Conservation (phyloP, 805 yeast species). For the Wickerhamomyces canadensis region DNA sequence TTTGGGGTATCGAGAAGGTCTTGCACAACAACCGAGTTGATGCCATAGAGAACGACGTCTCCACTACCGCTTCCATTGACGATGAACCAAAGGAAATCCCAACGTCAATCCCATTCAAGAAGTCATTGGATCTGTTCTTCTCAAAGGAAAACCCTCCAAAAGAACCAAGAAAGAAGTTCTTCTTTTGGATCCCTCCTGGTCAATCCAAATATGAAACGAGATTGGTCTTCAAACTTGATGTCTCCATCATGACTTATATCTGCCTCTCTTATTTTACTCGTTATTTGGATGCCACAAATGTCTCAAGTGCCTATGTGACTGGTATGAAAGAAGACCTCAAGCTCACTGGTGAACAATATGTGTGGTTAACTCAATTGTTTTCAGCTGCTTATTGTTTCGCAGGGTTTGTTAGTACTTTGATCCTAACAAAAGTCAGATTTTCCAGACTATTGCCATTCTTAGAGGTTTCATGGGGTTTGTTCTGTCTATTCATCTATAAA, state of each 20-base stretch:
- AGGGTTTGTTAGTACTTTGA: constrained; percentile 4
- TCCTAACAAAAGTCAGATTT: constrained; percentile 4
- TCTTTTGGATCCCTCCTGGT: constrained; percentile 8
- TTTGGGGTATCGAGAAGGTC: no score
- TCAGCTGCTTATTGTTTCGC: constrained; percentile 7
- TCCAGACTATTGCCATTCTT: constrained; percentile 5
- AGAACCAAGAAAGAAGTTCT: not conserved
- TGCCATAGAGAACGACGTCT: no score
- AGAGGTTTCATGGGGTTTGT: constrained; percentile 30
- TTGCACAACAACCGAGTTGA: no score
- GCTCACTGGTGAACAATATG: constrained; percentile 39
- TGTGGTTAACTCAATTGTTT: constrained; percentile 21
- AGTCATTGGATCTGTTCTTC: not conserved
- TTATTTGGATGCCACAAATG: constrained; percentile 49
- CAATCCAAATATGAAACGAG: constrained; percentile 6
- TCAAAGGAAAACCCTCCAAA: not conserved
- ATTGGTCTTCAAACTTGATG: constrained; percentile 10
- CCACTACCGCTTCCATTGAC: no score
- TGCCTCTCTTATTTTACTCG: constrained; percentile 29
- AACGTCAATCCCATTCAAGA: not conserved
- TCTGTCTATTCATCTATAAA: constrained; percentile 37
- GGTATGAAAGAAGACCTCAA: constrained; percentile 47
- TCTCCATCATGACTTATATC: constrained; percentile 3
- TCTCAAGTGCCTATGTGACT: constrained; percentile 52
- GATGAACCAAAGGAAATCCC: no score